Evolutionary conservation across 306 rosid genomes (phyloP), one percentile per base, ranked within the genome.

Genomic region (Quercus parvula): DNA sequence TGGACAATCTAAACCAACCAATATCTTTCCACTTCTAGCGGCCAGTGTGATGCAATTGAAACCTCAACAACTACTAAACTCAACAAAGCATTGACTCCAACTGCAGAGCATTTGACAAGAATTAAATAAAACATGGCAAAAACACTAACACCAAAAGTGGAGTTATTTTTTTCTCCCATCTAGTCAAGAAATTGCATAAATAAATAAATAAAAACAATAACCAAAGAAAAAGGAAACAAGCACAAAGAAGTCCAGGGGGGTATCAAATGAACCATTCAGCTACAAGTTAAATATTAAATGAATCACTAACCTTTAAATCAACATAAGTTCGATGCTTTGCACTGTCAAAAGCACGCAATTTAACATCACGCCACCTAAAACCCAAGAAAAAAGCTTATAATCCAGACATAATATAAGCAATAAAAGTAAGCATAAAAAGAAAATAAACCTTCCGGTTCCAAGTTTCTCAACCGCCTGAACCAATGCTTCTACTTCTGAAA

Each of bases 371-470:
- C 94, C 97, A 89, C 83, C 94, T 90, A 56, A 57, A 75, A 75
- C 19, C 15, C 63, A 75, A 56, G 6, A 10, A 81, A 46, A 61
- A 59, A 28, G 73, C 56, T 66, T 41, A 74, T 52, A 20, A 10
- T 1, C 19, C 18, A 35, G 17, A 11, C 56, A 27, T 11, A 72
- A 78, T 38, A 41, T 24, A n/a, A 41, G 67, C 14, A 58, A 62
- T 76, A 18, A 2, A 9, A 35, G 15, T 41, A 52, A 10, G 8
- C 63, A 51, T n/a, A 4, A 41, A 75, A 56, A 56, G 71, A 78
- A 91, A 73, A 56, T 51, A 74, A 78, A 91, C 97, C 97, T 89
- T 89, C 97, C 97, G 27, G 97, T 91, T 89, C 97, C 97, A 15
- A 91, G 92, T 66, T 89, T 91, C 84, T 91, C 97, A 83, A 91